Evolutionary conservation across 495 filamentous ascomycete genomes (phyloP), one percentile per base, ranked within the genome.

Genomic region (Annulohypoxylon maeteangense): DNA sequence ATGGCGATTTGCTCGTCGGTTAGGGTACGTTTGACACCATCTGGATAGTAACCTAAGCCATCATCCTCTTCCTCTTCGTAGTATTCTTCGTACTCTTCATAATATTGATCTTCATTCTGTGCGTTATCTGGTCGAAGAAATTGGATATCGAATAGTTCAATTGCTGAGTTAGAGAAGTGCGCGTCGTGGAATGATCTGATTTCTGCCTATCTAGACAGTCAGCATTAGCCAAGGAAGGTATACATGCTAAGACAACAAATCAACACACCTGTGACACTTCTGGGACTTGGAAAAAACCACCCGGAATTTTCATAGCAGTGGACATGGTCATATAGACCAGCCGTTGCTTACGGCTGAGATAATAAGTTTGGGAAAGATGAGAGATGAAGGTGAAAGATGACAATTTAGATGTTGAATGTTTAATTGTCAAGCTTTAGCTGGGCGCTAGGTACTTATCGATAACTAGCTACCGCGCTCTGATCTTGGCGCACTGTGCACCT

Each of bases 1-100:
- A 97, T 95, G 16, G 85, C 88, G 47, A 98, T 92, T 80, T 99
- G 91, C 62, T 92, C 92, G 77, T 97, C 92, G 1, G 96, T 98
- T 55, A 99, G 82, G 6, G 94, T 97, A 5, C 96, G 90, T 77
- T 97, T 97, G 59, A 89, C 88, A 12, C 96, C 95, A 70, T 98
- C 94, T 5, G 86, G 82, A 75, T 98, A 99, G 78, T 93, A 95
- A 22, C 94, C 96, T 11, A 97, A 85, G 7, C 83, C 90, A 70
- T 95, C 91, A 14, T 92, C 89, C 18, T 90, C 86, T 4, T 86
- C 83, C 10, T 85, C 77, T 16, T 83, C 65, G 3, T 78, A 67
- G 18, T 70, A 67, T 42, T 67, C 70, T 6, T 83, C 71, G 27
- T 82, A 75, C 20, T 82, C 76, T 38, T 71, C 62, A 32, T 67